Conservation (phyloP, 2,329 filamentous ascomycete species). For the Paracorniculantispora psalliotae region DNA sequence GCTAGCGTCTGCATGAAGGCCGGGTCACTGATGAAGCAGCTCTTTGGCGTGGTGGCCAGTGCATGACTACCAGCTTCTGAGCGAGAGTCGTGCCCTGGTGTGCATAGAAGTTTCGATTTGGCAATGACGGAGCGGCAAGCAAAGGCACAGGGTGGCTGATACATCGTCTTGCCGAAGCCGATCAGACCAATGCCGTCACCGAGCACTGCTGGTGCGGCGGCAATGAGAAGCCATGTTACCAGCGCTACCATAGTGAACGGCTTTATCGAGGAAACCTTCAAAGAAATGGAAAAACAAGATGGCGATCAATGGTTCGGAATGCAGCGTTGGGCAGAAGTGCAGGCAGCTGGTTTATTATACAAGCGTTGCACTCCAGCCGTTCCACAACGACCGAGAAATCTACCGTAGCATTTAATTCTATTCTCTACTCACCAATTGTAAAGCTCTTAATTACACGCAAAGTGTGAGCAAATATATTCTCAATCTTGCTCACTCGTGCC, state of each 20-base stretch:
- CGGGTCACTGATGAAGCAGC: conserved; percentile 26
- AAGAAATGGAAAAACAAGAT: neutral
- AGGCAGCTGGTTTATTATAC: neutral
- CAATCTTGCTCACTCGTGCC: conserved; percentile 5
- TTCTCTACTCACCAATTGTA: neutral
- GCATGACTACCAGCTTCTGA: conserved; percentile 24
- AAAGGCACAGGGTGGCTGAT: conserved; percentile 31
- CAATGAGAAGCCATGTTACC: neutral
- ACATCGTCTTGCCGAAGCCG: conserved; percentile 32
- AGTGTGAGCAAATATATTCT: neutral
- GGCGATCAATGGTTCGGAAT: neutral
- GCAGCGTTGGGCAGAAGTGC: neutral
- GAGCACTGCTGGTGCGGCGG: neutral
- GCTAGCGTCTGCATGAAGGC: conserved; percentile 30
- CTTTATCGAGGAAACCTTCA: neutral
- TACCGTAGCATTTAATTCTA: neutral
- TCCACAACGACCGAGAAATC: neutral
- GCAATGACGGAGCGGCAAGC: conserved; percentile 28
- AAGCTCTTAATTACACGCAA: neutral
- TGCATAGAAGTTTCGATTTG: conserved; percentile 25
- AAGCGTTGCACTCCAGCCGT: neutral
- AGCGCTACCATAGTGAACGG: neutral
- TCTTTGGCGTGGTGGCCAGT: conserved; percentile 20
- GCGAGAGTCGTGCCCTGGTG: conserved; percentile 18
- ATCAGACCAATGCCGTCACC: conserved; percentile 27